A percentile compares a stretch with the other conserved stretches of the same genome.
Evolutionary conservation across 2,329 filamentous ascomycete species (phyloP).

Genomic region (Neurospora sp.): DNA sequence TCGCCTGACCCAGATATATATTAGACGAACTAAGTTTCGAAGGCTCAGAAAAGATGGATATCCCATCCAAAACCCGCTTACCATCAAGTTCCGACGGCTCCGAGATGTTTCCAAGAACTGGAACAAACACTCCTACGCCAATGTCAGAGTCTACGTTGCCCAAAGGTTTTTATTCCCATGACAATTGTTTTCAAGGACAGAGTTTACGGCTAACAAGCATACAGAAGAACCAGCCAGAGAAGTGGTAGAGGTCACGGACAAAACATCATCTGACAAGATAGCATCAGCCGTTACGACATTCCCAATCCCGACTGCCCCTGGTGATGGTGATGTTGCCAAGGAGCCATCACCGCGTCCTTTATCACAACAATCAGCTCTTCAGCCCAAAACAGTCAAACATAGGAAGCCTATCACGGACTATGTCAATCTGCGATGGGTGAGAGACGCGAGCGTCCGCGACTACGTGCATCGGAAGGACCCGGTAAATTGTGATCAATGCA

Average conservation of each 20-base stretch:
- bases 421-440: background rate
- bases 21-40: background rate
- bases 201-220: background rate
- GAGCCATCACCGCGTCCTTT: background rate
- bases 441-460: background rate
- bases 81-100: background rate
- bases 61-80: background rate
- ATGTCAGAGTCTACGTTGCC: background rate
- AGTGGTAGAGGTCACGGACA: background rate
- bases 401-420: background rate
- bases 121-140: background rate
- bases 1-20: background rate
- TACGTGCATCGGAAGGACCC: background rate
- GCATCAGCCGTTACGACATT: background rate
- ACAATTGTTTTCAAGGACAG: background rate
- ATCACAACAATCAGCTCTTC: background rate
- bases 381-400: background rate
- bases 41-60: background rate
- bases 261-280: background rate
- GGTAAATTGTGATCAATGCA: background rate
- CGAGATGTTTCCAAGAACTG: background rate
- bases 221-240: background rate
- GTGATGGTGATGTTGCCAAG: background rate
- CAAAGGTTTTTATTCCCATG: background rate
- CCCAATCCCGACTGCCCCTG: background rate